Evolutionary conservation across 1,139 yeast species (phyloP).

Genomic region (Hansenula lynferdii): DNA sequence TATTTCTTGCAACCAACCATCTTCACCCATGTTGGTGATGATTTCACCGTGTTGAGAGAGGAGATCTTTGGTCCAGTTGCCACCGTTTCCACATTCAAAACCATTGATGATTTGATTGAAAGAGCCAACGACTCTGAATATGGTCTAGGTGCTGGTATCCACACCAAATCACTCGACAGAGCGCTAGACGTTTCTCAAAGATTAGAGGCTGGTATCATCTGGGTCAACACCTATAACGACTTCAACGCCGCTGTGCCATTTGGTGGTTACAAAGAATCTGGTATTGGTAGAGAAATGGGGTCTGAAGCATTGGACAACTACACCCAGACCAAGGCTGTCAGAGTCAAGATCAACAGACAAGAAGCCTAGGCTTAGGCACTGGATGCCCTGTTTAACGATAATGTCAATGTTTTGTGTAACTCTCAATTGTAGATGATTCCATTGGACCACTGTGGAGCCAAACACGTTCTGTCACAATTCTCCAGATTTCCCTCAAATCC

Average conservation of each 20-base stretch:
- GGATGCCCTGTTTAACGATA: no score
- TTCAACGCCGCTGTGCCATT: slow-evolving; percentile 74
- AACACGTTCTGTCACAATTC: no score
- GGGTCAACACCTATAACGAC: slow-evolving; percentile 81
- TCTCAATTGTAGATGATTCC: no score
- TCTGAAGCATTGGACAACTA: slow-evolving; percentile 78
- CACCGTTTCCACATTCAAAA: slow-evolving; percentile 65
- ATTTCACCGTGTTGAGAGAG: slow-evolving; percentile 68
- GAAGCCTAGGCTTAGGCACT: neutral
- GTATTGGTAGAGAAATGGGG: slow-evolving; percentile 93
- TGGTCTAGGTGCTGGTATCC: slow-evolving; percentile 86
- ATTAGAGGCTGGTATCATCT: slow-evolving; percentile 76
- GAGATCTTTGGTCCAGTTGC: slow-evolving; percentile 90
- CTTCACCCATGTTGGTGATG: slow-evolving; percentile 63
- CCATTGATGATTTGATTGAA: slow-evolving; percentile 63
- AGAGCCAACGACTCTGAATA: slow-evolving; percentile 71
- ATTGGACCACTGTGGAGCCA: no score
- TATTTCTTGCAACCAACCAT: slow-evolving; percentile 78
- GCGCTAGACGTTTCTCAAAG: slow-evolving; percentile 62
- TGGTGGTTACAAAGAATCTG: slow-evolving; percentile 86
- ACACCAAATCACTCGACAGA: slow-evolving; percentile 57
- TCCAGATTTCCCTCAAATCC: neutral
- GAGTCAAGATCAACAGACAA: slow-evolving; percentile 30
- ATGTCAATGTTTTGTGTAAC: no score
- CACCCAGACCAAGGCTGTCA: slow-evolving; percentile 77